phyloP scores from a whole-genome alignment of 257 asterid species.

The Scutellaria minor region DNA sequence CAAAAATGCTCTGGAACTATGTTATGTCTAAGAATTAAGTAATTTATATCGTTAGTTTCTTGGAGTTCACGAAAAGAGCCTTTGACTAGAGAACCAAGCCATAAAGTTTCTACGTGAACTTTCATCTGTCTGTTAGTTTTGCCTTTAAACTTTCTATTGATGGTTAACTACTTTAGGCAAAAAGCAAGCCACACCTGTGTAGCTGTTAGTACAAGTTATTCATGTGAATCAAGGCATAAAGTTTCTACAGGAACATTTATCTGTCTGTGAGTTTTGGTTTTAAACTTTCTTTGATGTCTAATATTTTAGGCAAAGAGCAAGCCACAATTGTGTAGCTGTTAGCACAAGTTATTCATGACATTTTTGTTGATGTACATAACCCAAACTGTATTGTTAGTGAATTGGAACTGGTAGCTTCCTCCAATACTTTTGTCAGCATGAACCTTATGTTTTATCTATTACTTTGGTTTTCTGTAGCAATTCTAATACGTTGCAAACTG shows the following conservation, averaged over 20 bases:
- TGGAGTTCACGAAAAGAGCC: constrained; percentile 16
- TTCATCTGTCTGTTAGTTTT: constrained; percentile 12
- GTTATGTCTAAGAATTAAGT: constrained; percentile 10
- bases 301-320: background rate
- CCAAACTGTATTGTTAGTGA: background rate
- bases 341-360: constrained; percentile 2
- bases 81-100: constrained; percentile 15
- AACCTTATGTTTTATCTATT: background rate
- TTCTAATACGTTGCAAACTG: constrained; percentile 8
- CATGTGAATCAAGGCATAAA: background rate
- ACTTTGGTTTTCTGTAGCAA: constrained; percentile 14
- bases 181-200: background rate
- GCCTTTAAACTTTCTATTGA: background rate
- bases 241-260: no score
- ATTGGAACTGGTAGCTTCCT: background rate
- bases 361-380: background rate
- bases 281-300: no score
- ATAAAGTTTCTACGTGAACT: background rate
- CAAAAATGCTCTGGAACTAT: constrained; percentile 28
- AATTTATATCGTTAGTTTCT: constrained; percentile 13
- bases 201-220: constrained; percentile 7
- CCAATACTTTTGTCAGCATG: background rate
- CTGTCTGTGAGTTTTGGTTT: no score
- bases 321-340: background rate
- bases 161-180: background rate